These are phyloP conservation scores for Eucalyptus shirleyi DNA, from an alignment of 345 rosid species.

Conservation along the genomic window DNA sequence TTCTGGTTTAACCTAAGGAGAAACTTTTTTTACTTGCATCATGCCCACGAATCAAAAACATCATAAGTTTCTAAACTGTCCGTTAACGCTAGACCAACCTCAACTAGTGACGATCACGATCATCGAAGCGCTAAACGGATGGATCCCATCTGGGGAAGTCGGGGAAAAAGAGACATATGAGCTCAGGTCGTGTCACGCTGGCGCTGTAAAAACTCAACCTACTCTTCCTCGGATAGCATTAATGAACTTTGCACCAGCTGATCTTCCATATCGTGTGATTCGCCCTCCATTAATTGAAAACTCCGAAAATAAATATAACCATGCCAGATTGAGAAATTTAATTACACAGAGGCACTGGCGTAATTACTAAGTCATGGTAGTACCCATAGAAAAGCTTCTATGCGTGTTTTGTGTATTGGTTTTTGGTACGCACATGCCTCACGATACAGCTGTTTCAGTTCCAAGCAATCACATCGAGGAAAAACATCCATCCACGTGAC, in stretches of 20 bases:
- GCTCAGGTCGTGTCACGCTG: neutral
- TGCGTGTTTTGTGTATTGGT: neutral
- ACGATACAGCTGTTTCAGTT: neutral
- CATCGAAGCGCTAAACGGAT: neutral
- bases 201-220: neutral
- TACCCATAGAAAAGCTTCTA: neutral
- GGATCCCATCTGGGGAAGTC: neutral
- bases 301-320: neutral
- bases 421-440: neutral
- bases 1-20: neutral
- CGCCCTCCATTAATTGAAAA: neutral
- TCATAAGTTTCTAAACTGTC: neutral
- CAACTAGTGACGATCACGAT: neutral
- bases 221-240: neutral
- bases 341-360: neutral
- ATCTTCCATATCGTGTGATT: neutral
- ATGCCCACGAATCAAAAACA: neutral
- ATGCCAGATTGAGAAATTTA: neutral
- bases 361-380: neutral
- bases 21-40: neutral
- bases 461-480: neutral
- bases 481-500: neutral
- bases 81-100: neutral
- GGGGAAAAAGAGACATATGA: neutral
- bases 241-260: neutral